Evolutionary conservation across 176 grass and related monocot species (phyloP).

Genomic region (Coix lacrymajobi): DNA sequence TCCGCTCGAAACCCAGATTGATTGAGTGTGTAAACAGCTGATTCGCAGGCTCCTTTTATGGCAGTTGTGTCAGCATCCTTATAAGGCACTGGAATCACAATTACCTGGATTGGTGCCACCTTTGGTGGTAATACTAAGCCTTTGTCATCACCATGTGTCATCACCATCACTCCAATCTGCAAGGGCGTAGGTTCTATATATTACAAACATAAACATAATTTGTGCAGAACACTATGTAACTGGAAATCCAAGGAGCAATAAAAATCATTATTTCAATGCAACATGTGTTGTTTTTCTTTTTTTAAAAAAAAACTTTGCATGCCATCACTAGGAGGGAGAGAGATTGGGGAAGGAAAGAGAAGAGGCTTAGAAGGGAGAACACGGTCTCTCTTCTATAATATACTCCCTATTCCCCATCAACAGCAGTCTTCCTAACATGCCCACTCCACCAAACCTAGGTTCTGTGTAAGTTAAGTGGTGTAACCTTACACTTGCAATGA

Average conservation of each 20-base stretch:
- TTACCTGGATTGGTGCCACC: conserved; percentile 79
- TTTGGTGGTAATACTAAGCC: conserved; percentile 90
- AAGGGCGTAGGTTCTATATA: background rate
- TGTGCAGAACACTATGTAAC: background rate
- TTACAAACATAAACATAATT: conserved; percentile 7
- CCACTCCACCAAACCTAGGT: background rate
- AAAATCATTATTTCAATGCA: background rate
- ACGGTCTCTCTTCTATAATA: background rate
- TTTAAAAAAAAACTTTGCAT: background rate
- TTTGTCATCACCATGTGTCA: conserved; percentile 96
- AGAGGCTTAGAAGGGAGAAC: background rate
- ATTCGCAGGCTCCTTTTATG: conserved; percentile 72
- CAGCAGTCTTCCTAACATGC: background rate
- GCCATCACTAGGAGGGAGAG: background rate
- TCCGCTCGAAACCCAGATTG: conserved; percentile 62
- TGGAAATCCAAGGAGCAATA: background rate
- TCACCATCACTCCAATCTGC: conserved; percentile 90
- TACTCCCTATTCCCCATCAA: background rate
- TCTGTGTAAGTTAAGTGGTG: background rate
- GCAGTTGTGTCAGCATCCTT: conserved; percentile 87
- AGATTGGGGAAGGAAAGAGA: background rate
- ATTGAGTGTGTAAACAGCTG: conserved; percentile 46
- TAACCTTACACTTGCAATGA: background rate
- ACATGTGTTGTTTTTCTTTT: background rate
- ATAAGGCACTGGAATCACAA: conserved; percentile 84